Percentiles rank a stretch among this genome's conserved stretches.
These are phyloP conservation scores for Phytophthora hibernalis DNA, from an alignment of 352 stramenopile genomes.

Conservation along the genomic window DNA sequence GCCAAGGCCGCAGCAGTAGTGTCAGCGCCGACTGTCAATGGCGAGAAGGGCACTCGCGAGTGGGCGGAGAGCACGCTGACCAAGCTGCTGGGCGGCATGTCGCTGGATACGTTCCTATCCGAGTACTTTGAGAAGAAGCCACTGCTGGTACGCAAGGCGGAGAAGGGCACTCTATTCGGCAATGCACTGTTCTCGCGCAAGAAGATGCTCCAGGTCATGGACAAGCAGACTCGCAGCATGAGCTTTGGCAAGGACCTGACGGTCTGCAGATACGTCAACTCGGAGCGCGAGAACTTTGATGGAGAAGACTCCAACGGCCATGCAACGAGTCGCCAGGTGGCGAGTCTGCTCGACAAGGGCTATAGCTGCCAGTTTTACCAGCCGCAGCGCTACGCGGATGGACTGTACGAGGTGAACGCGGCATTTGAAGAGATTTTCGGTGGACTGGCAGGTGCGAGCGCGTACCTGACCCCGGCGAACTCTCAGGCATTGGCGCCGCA, in stretches of 20 bases:
- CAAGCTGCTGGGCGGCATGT: slow-evolving; percentile 71
- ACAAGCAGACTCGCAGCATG: slow-evolving; percentile 54
- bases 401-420: slow-evolving; percentile 77
- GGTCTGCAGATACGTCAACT: slow-evolving; percentile 79
- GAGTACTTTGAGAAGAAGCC: slow-evolving; percentile 91
- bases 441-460: slow-evolving; percentile 76
- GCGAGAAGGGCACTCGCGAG: slow-evolving; percentile 24
- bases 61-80: slow-evolving; percentile 45
- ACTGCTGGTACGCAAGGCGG: slow-evolving; percentile 64
- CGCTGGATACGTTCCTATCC: slow-evolving; percentile 62
- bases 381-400: slow-evolving; percentile 83
- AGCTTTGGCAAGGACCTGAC: slow-evolving; percentile 73
- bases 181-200: slow-evolving; percentile 73
- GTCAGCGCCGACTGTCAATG: slow-evolving; percentile 12
- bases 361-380: slow-evolving; percentile 93
- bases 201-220: slow-evolving; percentile 66
- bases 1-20: slow-evolving; percentile 5
- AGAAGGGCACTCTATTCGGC: slow-evolving; percentile 62
- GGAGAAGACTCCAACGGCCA: slow-evolving; percentile 56
- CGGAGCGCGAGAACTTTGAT: slow-evolving; percentile 73
- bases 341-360: slow-evolving; percentile 61
- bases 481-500: slow-evolving; percentile 87
- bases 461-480: slow-evolving; percentile 80
- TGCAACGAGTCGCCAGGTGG: slow-evolving; percentile 63
- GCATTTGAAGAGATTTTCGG: slow-evolving; percentile 84